Conservation (phyloP, 2,329 filamentous ascomycete species). For the Ustulina deusta region DNA sequence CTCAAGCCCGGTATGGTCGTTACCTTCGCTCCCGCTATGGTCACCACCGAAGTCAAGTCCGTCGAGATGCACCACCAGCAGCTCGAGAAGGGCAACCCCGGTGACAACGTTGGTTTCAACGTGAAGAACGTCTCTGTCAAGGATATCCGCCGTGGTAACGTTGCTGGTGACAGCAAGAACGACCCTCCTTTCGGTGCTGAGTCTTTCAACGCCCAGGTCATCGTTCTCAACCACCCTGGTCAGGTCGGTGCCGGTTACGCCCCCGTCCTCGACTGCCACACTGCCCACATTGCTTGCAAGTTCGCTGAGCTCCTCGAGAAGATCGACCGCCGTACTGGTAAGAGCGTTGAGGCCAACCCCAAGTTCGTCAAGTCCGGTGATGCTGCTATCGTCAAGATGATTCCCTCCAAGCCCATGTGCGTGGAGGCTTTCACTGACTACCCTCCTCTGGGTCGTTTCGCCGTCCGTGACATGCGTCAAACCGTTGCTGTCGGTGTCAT, state of each 20-base stretch:
- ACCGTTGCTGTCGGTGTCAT: conserved; percentile 95
- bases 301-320: conserved; percentile 99
- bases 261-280: conserved; percentile 99
- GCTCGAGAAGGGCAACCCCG: conserved; percentile 92
- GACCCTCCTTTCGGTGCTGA: conserved; percentile 90
- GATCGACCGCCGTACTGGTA: conserved; percentile 99
- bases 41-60: conserved; percentile 99
- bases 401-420: conserved; percentile 99
- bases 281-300: conserved; percentile 99
- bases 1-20: conserved; percentile 95
- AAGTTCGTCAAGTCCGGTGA: conserved; percentile 99
- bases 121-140: conserved; percentile 99
- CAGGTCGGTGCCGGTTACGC: conserved; percentile 99
- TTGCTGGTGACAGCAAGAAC: conserved; percentile 99
- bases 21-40: conserved; percentile 97
- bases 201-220: conserved; percentile 99
- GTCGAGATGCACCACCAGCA: conserved; percentile 99
- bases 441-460: conserved; percentile 99
- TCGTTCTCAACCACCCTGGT: conserved; percentile 99
- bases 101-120: conserved; percentile 99
- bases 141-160: conserved; percentile 99
- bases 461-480: conserved; percentile 97
- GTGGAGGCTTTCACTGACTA: conserved; percentile 99
- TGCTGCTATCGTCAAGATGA: conserved; percentile 99
- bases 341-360: conserved; percentile 89